Base-by-base conservation (phyloP, 2,329 filamentous ascomycete species). In the Cladosporium sp. region DNA sequence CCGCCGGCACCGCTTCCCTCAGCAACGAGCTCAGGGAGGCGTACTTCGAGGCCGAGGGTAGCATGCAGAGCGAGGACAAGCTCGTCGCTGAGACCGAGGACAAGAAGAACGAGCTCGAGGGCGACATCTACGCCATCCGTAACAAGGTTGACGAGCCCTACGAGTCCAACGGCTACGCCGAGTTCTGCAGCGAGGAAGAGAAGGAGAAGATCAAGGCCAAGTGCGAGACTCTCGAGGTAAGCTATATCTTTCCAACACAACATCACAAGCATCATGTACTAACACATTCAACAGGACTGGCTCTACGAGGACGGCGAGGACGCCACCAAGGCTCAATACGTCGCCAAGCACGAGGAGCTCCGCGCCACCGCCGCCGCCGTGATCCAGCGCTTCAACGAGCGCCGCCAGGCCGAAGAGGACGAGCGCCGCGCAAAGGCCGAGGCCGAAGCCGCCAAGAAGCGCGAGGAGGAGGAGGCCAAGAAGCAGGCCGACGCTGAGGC, bases 91-190 rank as follows among this genome's bases (percentile, higher is more conserved):
- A 97, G 70, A 98, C 93, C 32, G 93, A 97, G 69, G 90, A 97
- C 78, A 95, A 95, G 83, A 98, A 97, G 88, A 98, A 98, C 77
- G 92, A 97, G 75, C 87, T 98, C 48, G 93, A 98, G 79, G 84
- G 88, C 19, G 95, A 86, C 74, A 96, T 97, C 73, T 98, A 98
- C 74, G 91, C 97, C 65, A 80, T 95, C 67, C 87, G 92, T 62
- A 89, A 89, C 74, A 96, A 96, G 83, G 82, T 97, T 46, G 89
- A 96, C 59, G 90, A 94, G 63, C 81, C 89, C 61, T 96, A 94
- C 69, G 53, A 55, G 50, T 60, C 58, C 53, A 65, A 65, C 45
- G 63, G 63, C 18, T 66, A 65, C 56, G 76, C 89, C 57, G 88
- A 95, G 43, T 90, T 95, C 58, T 85, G 88, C 55, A 93, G 76